A percentile compares a stretch with the other conserved stretches of the same genome.
These are phyloP conservation scores for Aurifilum marmelostoma DNA, from an alignment of 2,329 filamentous ascomycete species.

Conservation along the genomic window DNA sequence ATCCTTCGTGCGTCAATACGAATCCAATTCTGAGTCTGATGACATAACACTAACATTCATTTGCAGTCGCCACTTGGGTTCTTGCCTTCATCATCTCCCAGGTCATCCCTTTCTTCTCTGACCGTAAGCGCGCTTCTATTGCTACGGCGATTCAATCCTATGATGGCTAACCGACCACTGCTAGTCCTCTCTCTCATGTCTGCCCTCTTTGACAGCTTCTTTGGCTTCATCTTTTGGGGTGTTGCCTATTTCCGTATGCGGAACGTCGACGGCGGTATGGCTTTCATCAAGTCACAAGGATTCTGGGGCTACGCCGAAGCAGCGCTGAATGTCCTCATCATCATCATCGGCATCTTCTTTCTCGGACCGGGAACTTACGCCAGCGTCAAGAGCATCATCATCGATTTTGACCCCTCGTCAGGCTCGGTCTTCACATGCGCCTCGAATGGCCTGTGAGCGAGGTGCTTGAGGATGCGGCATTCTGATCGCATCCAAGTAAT, in stretches of 20 bases:
- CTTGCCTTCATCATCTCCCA: constrained; percentile 90
- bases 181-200: constrained; percentile 72
- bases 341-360: constrained; percentile 78
- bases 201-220: constrained; percentile 91
- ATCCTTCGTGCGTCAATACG: constrained; percentile 62
- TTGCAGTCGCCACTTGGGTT: constrained; percentile 70
- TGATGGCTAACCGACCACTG: constrained; percentile 19
- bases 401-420: constrained; percentile 66
- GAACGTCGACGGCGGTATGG: constrained; percentile 60
- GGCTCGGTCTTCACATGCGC: constrained; percentile 75
- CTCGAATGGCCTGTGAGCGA: constrained; percentile 62
- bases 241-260: constrained; percentile 80
- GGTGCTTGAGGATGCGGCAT: neutral
- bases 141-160: constrained; percentile 31
- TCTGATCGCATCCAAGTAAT: neutral
- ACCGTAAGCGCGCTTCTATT: constrained; percentile 53
- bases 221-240: constrained; percentile 95
- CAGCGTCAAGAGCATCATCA: constrained; percentile 73
- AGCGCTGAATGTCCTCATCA: constrained; percentile 73
- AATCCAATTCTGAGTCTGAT: neutral
- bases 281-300: constrained; percentile 56
- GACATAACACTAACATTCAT: constrained; percentile 18
- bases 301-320: constrained; percentile 57
- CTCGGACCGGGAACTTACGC: constrained; percentile 81
- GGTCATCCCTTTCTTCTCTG: constrained; percentile 91